These are phyloP conservation scores for Solanum tarijense DNA, from an alignment of 257 asterid species.

Conservation along the genomic window DNA sequence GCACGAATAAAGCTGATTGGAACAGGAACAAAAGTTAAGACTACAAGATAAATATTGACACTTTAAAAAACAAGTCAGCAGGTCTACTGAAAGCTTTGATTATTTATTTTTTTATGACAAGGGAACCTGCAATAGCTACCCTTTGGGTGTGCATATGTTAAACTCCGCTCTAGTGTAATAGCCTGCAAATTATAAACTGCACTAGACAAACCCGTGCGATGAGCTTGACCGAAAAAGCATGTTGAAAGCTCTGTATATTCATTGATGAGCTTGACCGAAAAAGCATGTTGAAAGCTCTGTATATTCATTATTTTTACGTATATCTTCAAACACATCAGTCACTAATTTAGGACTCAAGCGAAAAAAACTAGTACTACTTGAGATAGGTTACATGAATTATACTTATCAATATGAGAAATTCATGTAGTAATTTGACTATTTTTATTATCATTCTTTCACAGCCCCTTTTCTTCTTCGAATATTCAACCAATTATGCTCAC, in stretches of 20 bases:
- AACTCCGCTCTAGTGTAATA: background rate
- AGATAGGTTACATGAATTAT: background rate
- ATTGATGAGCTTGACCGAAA: background rate
- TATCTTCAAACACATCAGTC: background rate
- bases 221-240: background rate
- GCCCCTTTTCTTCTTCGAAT: background rate
- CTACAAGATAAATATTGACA: background rate
- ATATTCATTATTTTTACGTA: background rate
- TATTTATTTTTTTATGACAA: background rate
- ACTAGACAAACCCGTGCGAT: background rate
- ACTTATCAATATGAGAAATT: background rate
- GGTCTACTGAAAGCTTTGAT: background rate
- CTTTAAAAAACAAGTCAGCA: background rate
- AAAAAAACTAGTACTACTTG: background rate
- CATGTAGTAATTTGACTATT: background rate
- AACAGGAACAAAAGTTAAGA: background rate
- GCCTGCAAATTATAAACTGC: background rate
- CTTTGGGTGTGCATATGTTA: background rate
- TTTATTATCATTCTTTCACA: background rate
- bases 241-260: background rate
- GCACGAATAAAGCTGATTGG: background rate
- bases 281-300: background rate
- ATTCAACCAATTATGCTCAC: background rate
- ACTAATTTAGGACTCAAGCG: background rate
- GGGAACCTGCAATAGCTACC: background rate